phyloP scores from a whole-genome alignment of 495 filamentous ascomycete genomes.

The Viridothelium virens region DNA sequence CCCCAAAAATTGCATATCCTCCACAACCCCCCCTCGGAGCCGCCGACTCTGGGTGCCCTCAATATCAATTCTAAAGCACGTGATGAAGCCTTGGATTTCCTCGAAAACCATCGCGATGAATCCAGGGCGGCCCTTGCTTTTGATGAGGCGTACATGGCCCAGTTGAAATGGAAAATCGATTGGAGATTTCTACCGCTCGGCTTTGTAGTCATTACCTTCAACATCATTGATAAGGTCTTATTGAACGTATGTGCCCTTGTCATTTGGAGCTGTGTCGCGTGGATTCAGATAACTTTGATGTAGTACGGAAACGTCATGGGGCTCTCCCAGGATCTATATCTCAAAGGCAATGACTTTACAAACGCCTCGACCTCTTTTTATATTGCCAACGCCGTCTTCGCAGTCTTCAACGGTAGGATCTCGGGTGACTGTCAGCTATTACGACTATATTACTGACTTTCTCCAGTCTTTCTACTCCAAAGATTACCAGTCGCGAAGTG shows the following conservation, averaged over 20 bases:
- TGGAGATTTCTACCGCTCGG: constrained; percentile 5
- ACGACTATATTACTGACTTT: too few species aligned
- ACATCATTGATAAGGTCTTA: constrained; percentile 1
- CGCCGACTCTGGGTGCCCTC: not conserved
- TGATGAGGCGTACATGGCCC: not conserved
- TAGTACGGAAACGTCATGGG: constrained; percentile 19
- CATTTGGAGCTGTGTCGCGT: not conserved
- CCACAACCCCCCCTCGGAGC: not conserved
- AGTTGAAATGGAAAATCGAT: not conserved
- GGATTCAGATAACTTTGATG: not conserved
- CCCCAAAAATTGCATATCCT: not conserved
- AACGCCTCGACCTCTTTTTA: constrained; percentile 20
- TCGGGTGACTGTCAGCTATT: too few species aligned
- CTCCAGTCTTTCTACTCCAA: constrained; percentile 15
- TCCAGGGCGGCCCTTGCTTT: not conserved
- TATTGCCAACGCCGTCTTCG: constrained; percentile 19
- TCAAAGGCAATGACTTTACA: constrained; percentile 14
- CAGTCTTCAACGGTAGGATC: constrained; percentile 13
- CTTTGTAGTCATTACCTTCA: constrained; percentile 1
- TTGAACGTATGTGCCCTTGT: not conserved
- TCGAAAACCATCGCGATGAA: not conserved
- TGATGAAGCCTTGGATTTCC: not conserved
- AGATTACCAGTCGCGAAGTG: constrained; percentile 20
- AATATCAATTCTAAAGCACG: not conserved
- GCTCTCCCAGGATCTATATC: constrained; percentile 18